Percentiles rank a stretch among this genome's conserved stretches.
phyloP scores from a whole-genome alignment of 805 yeast species.

The Ogataea wickerhamii region DNA sequence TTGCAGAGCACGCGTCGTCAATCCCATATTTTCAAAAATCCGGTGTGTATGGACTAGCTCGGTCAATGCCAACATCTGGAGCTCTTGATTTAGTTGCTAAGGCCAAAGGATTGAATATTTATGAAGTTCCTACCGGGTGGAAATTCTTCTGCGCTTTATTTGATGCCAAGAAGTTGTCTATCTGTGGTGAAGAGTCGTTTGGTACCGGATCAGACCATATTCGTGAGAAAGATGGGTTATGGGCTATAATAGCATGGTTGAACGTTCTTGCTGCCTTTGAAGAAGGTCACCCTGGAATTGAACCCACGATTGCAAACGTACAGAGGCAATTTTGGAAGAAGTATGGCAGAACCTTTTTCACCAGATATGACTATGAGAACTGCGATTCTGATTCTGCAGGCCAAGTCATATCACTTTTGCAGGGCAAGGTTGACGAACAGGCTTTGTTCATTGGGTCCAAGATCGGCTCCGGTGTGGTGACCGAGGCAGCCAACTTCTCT shows the following conservation, averaged over 20 bases:
- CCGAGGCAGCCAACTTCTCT: constrained; percentile 81
- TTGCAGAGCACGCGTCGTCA: constrained; percentile 82
- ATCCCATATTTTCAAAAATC: constrained; percentile 88
- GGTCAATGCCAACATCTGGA: constrained; percentile 96
- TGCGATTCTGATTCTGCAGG: constrained; percentile 73
- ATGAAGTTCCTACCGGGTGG: constrained; percentile 99
- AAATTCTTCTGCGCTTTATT: constrained; percentile 94
- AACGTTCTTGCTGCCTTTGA: constrained; percentile 87
- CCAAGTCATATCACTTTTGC: constrained; percentile 56
- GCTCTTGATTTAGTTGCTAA: constrained; percentile 92
- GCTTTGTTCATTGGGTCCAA: constrained; percentile 47
- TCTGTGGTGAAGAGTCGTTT: constrained; percentile 97
- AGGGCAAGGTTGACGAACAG: constrained; percentile 33
- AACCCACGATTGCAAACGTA: constrained; percentile 66
- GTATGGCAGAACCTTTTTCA: constrained; percentile 96
- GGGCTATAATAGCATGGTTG: constrained; percentile 98
- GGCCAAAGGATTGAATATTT: constrained; percentile 64
- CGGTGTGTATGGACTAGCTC: constrained; percentile 89
- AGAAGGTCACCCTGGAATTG: constrained; percentile 43
- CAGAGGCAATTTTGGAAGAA: constrained; percentile 85
- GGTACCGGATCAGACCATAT: constrained; percentile 98
- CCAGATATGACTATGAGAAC: constrained; percentile 91
- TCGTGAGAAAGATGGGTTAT: constrained; percentile 95
- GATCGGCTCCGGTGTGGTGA: constrained; percentile 50
- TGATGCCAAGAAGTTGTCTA: constrained; percentile 88